These are phyloP conservation scores for Xylaria sp. DNA, from an alignment of 2,329 filamentous ascomycete species.

Conservation along the genomic window DNA sequence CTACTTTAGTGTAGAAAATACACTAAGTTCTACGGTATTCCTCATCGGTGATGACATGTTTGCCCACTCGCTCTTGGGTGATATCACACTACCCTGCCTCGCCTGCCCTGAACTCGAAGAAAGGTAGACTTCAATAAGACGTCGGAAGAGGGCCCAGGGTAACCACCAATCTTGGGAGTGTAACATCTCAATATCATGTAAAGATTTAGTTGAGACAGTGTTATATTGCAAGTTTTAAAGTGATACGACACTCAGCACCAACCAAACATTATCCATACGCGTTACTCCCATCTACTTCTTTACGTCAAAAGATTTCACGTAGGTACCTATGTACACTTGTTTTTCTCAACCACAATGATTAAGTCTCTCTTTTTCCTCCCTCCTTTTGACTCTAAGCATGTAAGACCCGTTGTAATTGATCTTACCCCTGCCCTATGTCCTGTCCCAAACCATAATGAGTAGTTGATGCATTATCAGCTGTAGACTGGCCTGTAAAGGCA, in stretches of 20 bases:
- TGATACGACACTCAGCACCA: neutral
- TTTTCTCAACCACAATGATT: neutral
- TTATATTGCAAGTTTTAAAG: neutral
- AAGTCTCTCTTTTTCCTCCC: neutral
- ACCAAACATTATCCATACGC: neutral
- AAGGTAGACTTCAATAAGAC: neutral
- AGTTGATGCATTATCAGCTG: slow-evolving; percentile 76
- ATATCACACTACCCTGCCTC: neutral
- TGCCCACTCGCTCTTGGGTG: neutral
- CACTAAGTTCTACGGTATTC: neutral
- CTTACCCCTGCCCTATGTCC: slow-evolving; percentile 75
- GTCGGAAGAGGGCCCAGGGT: neutral
- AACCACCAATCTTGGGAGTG: neutral
- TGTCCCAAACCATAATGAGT: slow-evolving; percentile 61
- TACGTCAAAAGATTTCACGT: neutral
- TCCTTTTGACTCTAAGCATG: neutral
- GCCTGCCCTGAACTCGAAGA: neutral
- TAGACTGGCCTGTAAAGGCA: slow-evolving; percentile 62
- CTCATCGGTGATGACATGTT: neutral
- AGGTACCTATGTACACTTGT: neutral
- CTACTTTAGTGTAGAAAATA: neutral
- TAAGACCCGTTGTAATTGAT: neutral
- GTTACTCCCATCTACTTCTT: neutral
- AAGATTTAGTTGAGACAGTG: neutral
- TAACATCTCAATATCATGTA: neutral